Evolutionary conservation across 2,329 filamentous ascomycete genomes (phyloP).

Genomic region (Beauveria varroae): DNA sequence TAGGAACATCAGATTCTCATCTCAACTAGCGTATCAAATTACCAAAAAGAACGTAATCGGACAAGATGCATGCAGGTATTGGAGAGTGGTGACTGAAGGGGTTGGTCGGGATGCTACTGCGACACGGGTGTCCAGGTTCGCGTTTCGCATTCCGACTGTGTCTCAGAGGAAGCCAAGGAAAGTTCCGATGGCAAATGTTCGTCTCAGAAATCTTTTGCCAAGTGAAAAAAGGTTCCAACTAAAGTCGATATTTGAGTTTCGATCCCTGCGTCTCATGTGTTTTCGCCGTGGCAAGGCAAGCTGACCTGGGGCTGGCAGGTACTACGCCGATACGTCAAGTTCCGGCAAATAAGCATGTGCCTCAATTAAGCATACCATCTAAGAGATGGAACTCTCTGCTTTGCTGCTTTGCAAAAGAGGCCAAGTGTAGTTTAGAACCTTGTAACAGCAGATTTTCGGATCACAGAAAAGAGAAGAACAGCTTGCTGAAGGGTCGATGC

Average conservation of each 20-base stretch:
- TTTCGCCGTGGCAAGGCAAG: not conserved
- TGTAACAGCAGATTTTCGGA: not conserved
- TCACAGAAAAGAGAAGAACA: not conserved
- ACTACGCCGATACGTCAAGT: not conserved
- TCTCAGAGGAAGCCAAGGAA: not conserved
- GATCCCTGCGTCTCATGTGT: not conserved
- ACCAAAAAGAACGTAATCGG: not conserved
- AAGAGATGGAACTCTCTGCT: no score
- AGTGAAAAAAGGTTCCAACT: not conserved
- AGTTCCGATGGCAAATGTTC: not conserved
- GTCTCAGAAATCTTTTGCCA: not conserved
- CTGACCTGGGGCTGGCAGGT: not conserved
- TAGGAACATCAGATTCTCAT: not conserved
- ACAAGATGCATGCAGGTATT: not conserved
- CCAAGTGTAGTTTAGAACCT: no score
- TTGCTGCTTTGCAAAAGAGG: no score
- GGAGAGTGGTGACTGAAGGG: not conserved
- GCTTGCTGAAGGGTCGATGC: not conserved
- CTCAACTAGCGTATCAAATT: not conserved
- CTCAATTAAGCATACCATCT: not conserved
- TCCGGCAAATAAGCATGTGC: not conserved
- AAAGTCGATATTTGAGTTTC: not conserved
- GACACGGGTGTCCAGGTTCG: not conserved
- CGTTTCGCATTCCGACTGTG: conserved; percentile 3
- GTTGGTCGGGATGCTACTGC: conserved; percentile 2